Evolutionary conservation across 2,329 filamentous ascomycete species (phyloP), one percentile per base, ranked within the genome.

Genomic region (Sclerotinia nivalis): DNA sequence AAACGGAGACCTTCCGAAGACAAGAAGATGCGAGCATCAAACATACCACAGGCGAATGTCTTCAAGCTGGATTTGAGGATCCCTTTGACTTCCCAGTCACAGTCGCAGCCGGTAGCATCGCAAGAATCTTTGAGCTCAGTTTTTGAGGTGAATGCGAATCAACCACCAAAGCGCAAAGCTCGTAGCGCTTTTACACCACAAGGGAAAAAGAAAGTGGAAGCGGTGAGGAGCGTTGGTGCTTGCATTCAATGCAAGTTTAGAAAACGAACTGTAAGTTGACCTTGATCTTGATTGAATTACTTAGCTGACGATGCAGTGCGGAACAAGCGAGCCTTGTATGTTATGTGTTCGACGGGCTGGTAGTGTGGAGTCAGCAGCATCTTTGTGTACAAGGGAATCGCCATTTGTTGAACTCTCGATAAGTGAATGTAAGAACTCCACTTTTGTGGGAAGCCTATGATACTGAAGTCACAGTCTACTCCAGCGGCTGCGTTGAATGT

Each of bases 181-280:
- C 54, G 70, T 25, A 69, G 55, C 28, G 34, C 69, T 22, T 72
- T 69, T 20, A 69, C 55, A 12, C 54, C 66, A 31, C 45, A 71
- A 52, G 65, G 50, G 31, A 72, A 71, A 37, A 71, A 71, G 34
- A 72, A 69, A 37, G 70, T 70, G 9, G 70, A 70, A 43, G 68
- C 68, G 54, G 76, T 77, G 15, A 71, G 76, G 25, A 76, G 72
- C 40, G 74, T 75, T 22, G 76, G 76, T 37, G 76, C 76, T 66
- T 77, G 76, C 55, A 73, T 76, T 69, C 75, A 76, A 66, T 77
- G 76, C 68, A 73, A 75, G 40, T 76, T 76, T 59, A 71, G 75
- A 47, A 77, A 76, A 67, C 69, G 75, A 70, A 75, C 76, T 10
- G 75, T 76, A 64, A 66, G 73, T n/a, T 72, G 15, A 10, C 13